Base-by-base conservation (phyloP, 2,329 filamentous ascomycete species). In the Aspergillus awamori region DNA sequence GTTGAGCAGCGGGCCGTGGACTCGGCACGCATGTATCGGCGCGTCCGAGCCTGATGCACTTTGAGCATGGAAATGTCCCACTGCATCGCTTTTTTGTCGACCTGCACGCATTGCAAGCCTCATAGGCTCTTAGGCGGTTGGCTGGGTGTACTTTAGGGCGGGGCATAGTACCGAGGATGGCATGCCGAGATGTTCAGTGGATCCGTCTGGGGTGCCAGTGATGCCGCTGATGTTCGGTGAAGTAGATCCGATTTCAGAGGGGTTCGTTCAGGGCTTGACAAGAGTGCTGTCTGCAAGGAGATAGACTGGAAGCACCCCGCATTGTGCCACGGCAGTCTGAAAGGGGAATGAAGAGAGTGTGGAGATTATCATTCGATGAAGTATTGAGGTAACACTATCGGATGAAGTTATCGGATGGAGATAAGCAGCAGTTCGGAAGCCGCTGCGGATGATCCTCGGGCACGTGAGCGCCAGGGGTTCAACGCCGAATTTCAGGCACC, bases 61-160 rank as follows among this genome's bases (percentile, higher is more conserved):
- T 79, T 0, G 76, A 74, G 63, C 83, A 84, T 1, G 83, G 83
- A 2, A 79, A 78, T 0, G 75, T 76, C 8, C 80, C 82, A 58
- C 79, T 80, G 67, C 83, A 85, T 63, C 81, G 74, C 70, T 83
- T 84, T 71, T 84, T 84, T 8, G 81, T 79, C 13, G 76, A 73
- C 30, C 81, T 78, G 64, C 83, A 85, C 5, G 77, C 69, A 51
- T 77, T 74, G 64, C 83, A 84, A 7, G 83, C 83, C 59, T 82
- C 79, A 22, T 76, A 77, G 15, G 81, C 80, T 43, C 83, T 77
- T 59, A 80, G 78, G 4, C 83, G 79, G 62, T 83, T 79, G 52
- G 79, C 78, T 1, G 81, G 80, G 17, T 76, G 77, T 22, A 85
- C 81, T 64, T 80, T 83, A 11, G 82, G 82, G 22, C 83, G 82